Base-by-base conservation (phyloP, 169 alveolate genomes). In the Plasmodium gaboni region DNA sequence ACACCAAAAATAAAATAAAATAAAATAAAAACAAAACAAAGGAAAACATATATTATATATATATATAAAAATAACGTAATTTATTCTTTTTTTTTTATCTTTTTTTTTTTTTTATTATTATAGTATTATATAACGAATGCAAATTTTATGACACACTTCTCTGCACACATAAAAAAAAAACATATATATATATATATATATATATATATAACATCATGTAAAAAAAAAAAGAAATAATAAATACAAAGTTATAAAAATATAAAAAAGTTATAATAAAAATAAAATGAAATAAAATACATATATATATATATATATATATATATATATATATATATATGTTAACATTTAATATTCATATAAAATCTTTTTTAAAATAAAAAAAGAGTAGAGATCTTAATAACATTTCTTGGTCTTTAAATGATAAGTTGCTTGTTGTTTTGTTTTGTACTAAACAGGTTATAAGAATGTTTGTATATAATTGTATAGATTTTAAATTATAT, bases 371-470 rank as follows among this genome's bases (percentile, higher is more conserved):
- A 22, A 65, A 57, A 48, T 78, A 78, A 78, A 78, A 70, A 51
- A 78, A 22, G 44, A 78, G 17, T 10, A 78, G 78, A 7, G 89
- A 78, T 26, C 78, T 28, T 13, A 78, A 64, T 22, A 65, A 46
- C 89, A 78, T 78, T 46, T 17, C 12, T 17, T 65, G 78, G 24
- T 78, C 89, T 22, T 78, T 73, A 59, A 10, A 78, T 17, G 89
- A 69, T 22, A 78, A 38, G 13, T 65, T 59, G 42, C 89, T 78
- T 57, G 89, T 38, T 32, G 78, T 53, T 12, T 46, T 57, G 46
- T 78, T 78, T 69, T 78, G 64, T 22, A 78, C 24, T 59, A 78
- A 46, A 53, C 89, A 78, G 4, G 70, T 65, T 55, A 78, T 70
- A 44, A 78, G 67, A 32, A 78, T 57, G 38, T 78, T 76, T 38